Conservation (phyloP, 2,329 filamentous ascomycete genomes). For the Geoglossum cookeanum region DNA sequence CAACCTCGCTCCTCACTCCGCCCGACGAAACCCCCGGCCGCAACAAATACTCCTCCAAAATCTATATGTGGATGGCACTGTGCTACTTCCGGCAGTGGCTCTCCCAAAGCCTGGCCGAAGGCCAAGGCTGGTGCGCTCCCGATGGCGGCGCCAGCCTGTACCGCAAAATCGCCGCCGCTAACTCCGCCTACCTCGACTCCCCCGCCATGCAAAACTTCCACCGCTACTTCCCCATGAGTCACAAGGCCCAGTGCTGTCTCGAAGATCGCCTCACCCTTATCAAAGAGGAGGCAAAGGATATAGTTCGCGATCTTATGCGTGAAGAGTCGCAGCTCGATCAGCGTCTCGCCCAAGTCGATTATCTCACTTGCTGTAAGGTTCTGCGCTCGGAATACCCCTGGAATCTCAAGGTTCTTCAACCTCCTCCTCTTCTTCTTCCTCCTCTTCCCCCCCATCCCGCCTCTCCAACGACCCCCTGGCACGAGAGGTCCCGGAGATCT, state of each 20-base stretch:
- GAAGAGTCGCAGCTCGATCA: background rate
- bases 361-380: background rate
- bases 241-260: constrained; percentile 15
- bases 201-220: constrained; percentile 14
- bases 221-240: constrained; percentile 14
- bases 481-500: too few relatives aligned
- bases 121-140: constrained; percentile 18
- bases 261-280: constrained; percentile 14
- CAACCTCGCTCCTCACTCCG: constrained; percentile 9
- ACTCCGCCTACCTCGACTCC: constrained; percentile 25
- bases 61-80: constrained; percentile 32
- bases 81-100: constrained; percentile 29
- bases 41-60: constrained; percentile 27
- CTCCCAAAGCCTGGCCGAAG: constrained; percentile 21
- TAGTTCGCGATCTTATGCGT: constrained; percentile 9
- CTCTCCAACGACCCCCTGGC: too few relatives aligned
- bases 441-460: too few relatives aligned
- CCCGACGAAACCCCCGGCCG: constrained; percentile 13
- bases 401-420: background rate
- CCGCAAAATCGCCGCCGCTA: constrained; percentile 20
- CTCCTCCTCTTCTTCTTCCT: background rate
- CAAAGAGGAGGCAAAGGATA: constrained; percentile 20
- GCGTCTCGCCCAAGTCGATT: background rate
- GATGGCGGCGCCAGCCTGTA: constrained; percentile 31
- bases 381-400: background rate